Conservation (phyloP, 176 grass and related monocot genomes). For the Aegilops sharonensis region DNA sequence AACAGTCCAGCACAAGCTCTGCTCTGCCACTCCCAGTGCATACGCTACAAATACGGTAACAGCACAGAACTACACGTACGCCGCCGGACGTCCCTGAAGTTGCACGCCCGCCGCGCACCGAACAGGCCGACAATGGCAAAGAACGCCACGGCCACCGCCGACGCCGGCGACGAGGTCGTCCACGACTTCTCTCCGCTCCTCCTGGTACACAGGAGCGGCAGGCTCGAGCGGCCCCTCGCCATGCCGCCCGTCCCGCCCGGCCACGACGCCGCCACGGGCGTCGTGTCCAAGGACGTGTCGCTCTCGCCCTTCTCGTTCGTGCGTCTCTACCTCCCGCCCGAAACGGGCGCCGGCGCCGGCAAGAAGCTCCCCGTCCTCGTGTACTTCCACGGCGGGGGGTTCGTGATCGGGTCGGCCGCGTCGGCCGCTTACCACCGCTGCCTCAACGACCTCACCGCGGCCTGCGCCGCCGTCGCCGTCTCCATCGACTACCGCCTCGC, state of each 20-base stretch:
- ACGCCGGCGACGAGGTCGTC: slow-evolving; percentile 16
- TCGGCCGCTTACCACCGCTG: slow-evolving; percentile 32
- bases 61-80: not conserved
- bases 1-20: not conserved
- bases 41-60: not conserved
- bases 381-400: slow-evolving; percentile 58
- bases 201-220: slow-evolving; percentile 46
- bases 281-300: slow-evolving; percentile 50
- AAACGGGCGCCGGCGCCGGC: not conserved
- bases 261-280: slow-evolving; percentile 39
- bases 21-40: not conserved
- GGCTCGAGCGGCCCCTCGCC: slow-evolving; percentile 36
- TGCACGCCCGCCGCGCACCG: not conserved
- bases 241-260: slow-evolving; percentile 13
- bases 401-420: slow-evolving; percentile 45
- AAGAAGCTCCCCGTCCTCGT: slow-evolving; percentile 37
- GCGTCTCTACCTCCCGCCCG: slow-evolving; percentile 55
- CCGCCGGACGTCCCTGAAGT: not conserved
- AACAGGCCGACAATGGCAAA: not conserved
- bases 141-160: not conserved
- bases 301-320: slow-evolving; percentile 31
- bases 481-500: slow-evolving; percentile 54
- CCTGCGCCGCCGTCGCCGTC: slow-evolving; percentile 19
- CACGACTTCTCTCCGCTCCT: slow-evolving; percentile 49
- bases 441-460: slow-evolving; percentile 42